Conservation (phyloP, 352 stramenopile species). For the Pythium guiyangense region DNA sequence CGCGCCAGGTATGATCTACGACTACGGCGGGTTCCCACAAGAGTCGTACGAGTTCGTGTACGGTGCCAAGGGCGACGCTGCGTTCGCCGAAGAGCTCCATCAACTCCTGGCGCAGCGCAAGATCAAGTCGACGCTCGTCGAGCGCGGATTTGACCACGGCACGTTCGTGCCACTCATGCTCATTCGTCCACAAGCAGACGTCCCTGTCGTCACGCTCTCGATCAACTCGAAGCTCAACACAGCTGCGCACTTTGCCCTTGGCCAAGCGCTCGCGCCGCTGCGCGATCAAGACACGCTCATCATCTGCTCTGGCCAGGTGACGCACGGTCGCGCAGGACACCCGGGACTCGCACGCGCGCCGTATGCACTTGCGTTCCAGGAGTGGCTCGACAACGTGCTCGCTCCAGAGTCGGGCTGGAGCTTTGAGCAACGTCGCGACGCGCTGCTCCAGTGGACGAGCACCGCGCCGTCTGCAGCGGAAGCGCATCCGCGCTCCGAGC, state of each 20-base stretch:
- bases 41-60: conserved; percentile 85
- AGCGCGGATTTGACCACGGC: conserved; percentile 86
- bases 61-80: conserved; percentile 50
- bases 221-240: conserved; percentile 56
- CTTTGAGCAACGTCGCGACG: conserved; percentile 27
- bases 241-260: conserved; percentile 58
- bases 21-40: conserved; percentile 86
- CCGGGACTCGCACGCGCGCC: not conserved
- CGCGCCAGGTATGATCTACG: conserved; percentile 65
- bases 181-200: conserved; percentile 76
- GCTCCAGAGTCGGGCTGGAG: conserved; percentile 20
- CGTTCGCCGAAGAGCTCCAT: conserved; percentile 64
- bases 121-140: conserved; percentile 39
- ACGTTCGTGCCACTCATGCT: conserved; percentile 86
- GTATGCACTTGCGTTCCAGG: conserved; percentile 32
- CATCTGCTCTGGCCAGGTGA: conserved; percentile 72
- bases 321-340: conserved; percentile 18
- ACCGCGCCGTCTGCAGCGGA: conserved; percentile 32
- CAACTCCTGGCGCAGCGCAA: conserved; percentile 45
- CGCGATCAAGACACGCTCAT: conserved; percentile 78
- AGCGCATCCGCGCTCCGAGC: conserved; percentile 37
- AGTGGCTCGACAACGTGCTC: conserved; percentile 35
- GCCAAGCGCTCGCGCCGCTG: conserved; percentile 51
- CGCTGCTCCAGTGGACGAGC: conserved; percentile 33
- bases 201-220: conserved; percentile 84